Evolutionary conservation across 164 flowering plant genomes (phyloP), one percentile per base, ranked within the genome.

Genomic region (Umbellularia californica): DNA sequence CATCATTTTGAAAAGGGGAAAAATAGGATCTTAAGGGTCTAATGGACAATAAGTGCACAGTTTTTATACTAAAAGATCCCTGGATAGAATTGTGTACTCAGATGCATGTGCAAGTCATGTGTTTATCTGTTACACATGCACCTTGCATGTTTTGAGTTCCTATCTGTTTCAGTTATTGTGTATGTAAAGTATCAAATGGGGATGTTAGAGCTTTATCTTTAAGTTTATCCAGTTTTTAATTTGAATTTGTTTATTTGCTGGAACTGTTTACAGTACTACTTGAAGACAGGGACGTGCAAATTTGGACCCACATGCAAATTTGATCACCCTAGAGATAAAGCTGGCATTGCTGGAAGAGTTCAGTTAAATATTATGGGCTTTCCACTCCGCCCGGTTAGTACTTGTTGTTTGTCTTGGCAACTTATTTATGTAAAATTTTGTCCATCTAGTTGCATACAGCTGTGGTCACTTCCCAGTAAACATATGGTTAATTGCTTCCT

Each of bases 231-330:
- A 27, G 13, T 70, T 25, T 77, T 50, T 33, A 23, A 3, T 74
- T 58, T 27, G 51, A 69, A 30, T 58, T 68, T 71, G 24, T 77
- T 6, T 19, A 50, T 68, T 50, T 77, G 35, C 58, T 76, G 69
- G 33, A 65, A 41, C 69, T 58, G 33, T 81, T 76, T 72, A 68
- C 90, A 95, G 99, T 95, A 89, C 81, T 95, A 88, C 77, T 79
- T 95, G 85, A 93, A 92, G 86, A 95, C 97, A 13, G 99, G 97
- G 71, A 89, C 97, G 28, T 95, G 99, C 88, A 95, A 95, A 79
- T 95, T 92, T 84, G 99, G 98, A 74, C 91, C 92, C 69, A 92
- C 98, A 58, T 96, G 99, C 90, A 95, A 95, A 82, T 95, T 93
- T 82, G 91, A 95, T 83, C 99, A 95, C 83, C 98, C 99, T 58